phyloP scores from a whole-genome alignment of 495 filamentous ascomycete genomes.

The Lineolata rhizophorae region DNA sequence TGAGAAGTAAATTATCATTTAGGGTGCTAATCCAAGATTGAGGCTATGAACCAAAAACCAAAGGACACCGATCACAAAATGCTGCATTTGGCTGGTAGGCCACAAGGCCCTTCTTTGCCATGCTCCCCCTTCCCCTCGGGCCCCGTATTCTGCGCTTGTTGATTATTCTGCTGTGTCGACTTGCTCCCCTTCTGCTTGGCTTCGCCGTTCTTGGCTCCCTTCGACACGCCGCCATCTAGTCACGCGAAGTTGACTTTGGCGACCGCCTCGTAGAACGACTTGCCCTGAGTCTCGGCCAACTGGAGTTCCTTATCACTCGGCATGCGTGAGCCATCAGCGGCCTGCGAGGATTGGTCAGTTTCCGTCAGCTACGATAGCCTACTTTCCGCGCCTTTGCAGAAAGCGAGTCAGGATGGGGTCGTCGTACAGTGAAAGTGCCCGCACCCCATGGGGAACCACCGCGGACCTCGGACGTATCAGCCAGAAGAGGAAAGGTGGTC shows the following conservation, averaged over 20 bases:
- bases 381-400: neutral
- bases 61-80: no score
- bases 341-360: conserved; percentile 12
- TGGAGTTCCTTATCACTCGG: conserved; percentile 52
- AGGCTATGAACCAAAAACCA: no score
- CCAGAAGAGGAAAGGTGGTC: conserved; percentile 44
- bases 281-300: conserved; percentile 62
- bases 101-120: no score
- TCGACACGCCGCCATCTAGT: conserved; percentile 60
- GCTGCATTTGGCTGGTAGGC: no score
- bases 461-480: conserved; percentile 51
- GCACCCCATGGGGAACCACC: conserved; percentile 88
- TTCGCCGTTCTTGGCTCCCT: no score
- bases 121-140: no score
- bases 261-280: conserved; percentile 64
- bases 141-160: no score
- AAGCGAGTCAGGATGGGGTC: neutral
- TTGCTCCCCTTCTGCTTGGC: no score
- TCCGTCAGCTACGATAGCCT: no score
- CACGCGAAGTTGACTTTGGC: conserved; percentile 52
- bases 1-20: no score
- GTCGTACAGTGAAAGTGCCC: conserved; percentile 64
- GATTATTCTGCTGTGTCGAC: no score
- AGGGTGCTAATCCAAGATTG: no score
- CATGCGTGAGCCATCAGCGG: conserved; percentile 56